These are phyloP conservation scores for Hypsizygus marmoreus DNA, from an alignment of 768 basidiomycete species.

Conservation along the genomic window DNA sequence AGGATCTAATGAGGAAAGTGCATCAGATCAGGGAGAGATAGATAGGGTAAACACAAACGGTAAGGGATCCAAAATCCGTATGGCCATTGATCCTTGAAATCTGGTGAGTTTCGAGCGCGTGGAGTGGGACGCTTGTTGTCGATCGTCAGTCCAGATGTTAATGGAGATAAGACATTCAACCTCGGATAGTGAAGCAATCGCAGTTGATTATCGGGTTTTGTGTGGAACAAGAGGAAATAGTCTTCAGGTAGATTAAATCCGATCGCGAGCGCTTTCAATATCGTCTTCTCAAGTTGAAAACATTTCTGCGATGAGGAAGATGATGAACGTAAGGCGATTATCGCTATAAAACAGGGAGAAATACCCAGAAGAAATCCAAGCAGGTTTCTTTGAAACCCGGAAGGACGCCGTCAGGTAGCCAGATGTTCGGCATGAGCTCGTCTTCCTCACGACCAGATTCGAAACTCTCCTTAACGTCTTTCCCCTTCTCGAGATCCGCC, in stretches of 20 bases:
- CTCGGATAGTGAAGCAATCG: conserved; percentile 60
- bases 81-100: conserved; percentile 50
- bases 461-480: conserved; percentile 54
- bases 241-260: conserved; percentile 44
- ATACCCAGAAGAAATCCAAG: conserved; percentile 51
- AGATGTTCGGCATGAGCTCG: conserved; percentile 52
- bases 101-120: conserved; percentile 33
- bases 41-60: conserved; percentile 25
- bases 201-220: conserved; percentile 51
- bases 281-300: conserved; percentile 40
- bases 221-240: conserved; percentile 46
- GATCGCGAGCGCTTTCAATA: conserved; percentile 51
- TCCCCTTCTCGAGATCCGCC: conserved; percentile 29
- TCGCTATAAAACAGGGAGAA: conserved; percentile 17
- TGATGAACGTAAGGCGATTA: neutral
- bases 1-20: conserved; percentile 35
- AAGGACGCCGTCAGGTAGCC: conserved; percentile 53
- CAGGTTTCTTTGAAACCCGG: conserved; percentile 57
- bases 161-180: too few relatives aligned
- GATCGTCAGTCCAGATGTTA: neutral
- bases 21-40: neutral
- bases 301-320: conserved; percentile 32
- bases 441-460: conserved; percentile 55
- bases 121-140: conserved; percentile 30
- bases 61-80: conserved; percentile 59